A percentile compares a stretch with the other conserved stretches of the same genome.
Evolutionary conservation across 257 asterid genomes (phyloP).

Genomic region (Solanum rostratum): DNA sequence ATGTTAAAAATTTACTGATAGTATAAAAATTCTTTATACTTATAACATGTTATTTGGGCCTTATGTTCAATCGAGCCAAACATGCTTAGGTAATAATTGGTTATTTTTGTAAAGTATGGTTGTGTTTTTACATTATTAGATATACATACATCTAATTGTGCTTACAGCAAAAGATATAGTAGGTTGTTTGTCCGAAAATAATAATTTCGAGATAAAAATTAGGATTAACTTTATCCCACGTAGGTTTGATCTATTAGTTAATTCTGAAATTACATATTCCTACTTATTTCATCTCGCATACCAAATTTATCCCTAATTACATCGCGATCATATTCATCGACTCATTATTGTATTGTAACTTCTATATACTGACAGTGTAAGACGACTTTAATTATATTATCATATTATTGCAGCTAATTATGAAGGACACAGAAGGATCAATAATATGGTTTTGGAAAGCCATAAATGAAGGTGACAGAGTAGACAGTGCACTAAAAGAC

Average conservation of each 20-base stretch:
- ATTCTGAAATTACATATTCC: neutral
- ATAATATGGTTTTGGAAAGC: constrained; percentile 75
- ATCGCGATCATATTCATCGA: neutral
- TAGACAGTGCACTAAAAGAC: constrained; percentile 28
- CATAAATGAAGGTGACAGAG: neutral
- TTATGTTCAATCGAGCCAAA: too few species aligned
- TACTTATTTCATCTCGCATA: neutral
- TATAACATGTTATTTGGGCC: too few species aligned
- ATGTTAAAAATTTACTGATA: too few species aligned
- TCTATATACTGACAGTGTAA: neutral
- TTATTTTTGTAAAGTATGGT: too few species aligned
- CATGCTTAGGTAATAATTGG: too few species aligned
- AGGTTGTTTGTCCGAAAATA: too few species aligned
- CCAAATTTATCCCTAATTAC: neutral
- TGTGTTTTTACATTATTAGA: too few species aligned
- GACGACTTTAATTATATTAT: neutral
- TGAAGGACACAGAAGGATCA: constrained; percentile 60
- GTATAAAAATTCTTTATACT: too few species aligned
- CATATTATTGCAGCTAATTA: constrained; percentile 29
- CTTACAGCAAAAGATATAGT: too few species aligned
- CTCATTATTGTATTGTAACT: neutral
- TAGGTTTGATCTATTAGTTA: neutral
- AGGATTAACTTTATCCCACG: neutral
- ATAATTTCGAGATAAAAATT: too few species aligned
- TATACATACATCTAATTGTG: too few species aligned